A percentile compares a stretch with the other conserved stretches of the same genome.
Evolutionary conservation across 768 basidiomycete genomes (phyloP).

Genomic region (Leccinum fibrillosum): DNA sequence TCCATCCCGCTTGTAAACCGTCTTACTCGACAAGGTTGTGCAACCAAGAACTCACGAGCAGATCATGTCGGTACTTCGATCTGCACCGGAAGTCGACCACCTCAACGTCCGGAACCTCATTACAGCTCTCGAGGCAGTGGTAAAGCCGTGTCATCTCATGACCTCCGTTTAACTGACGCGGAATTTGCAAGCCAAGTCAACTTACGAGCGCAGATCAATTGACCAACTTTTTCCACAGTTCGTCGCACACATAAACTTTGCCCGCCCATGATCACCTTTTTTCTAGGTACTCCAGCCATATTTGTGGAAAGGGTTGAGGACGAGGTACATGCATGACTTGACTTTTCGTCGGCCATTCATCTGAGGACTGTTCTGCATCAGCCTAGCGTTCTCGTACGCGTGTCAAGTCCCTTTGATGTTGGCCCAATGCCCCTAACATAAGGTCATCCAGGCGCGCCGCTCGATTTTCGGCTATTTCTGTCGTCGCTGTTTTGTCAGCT

Average conservation of each 20-base stretch:
- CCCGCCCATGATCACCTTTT: not conserved
- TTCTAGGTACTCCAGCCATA: conserved; percentile 51
- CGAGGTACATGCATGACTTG: conserved; percentile 37
- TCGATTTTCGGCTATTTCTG: conserved; percentile 82
- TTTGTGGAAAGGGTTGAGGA: conserved; percentile 58
- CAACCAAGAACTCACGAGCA: conserved; percentile 56
- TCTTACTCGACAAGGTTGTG: conserved; percentile 46
- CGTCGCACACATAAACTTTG: conserved; percentile 6
- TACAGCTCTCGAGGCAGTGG: conserved; percentile 41
- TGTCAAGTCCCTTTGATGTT: conserved; percentile 10
- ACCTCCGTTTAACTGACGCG: conserved; percentile 17
- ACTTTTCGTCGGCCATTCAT: not conserved
- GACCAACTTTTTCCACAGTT: conserved; percentile 54
- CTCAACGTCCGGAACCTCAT: conserved; percentile 44
- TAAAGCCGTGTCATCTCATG: conserved; percentile 20
- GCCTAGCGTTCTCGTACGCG: conserved; percentile 27
- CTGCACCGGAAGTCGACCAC: conserved; percentile 43
- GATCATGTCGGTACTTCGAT: conserved; percentile 42
- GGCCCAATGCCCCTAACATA: not conserved
- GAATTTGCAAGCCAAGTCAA: conserved; percentile 40
- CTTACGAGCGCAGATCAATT: conserved; percentile 56
- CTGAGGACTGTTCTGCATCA: conserved; percentile 13
- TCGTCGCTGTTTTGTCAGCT: conserved; percentile 72
- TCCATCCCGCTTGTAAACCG: not conserved
- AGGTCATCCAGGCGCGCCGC: conserved; percentile 52